phyloP scores from a whole-genome alignment of 768 basidiomycete species.

The Lepiota brunneoincarnata region DNA sequence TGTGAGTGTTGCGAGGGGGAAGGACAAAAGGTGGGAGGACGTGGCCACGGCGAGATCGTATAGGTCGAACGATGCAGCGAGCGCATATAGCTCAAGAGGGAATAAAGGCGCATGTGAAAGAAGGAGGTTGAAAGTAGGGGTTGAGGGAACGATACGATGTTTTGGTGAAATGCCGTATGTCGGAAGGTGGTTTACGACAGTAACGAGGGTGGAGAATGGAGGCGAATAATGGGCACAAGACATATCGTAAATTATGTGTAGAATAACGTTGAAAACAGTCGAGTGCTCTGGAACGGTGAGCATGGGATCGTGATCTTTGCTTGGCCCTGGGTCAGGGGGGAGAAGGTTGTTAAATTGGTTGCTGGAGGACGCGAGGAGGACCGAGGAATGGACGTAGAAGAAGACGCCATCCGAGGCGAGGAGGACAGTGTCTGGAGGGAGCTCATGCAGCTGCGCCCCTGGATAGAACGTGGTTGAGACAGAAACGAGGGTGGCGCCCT shows the following conservation, averaged over 20 bases:
- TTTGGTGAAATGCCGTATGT: constrained; percentile 59
- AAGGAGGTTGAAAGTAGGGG: constrained; percentile 57
- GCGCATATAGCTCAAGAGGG: constrained; percentile 71
- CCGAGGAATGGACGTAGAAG: constrained; percentile 73
- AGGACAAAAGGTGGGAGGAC: constrained; percentile 73
- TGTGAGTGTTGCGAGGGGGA: constrained; percentile 61
- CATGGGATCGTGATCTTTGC: constrained; percentile 49
- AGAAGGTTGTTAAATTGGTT: constrained; percentile 65
- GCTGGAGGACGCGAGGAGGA: constrained; percentile 56
- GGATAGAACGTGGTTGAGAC: constrained; percentile 85
- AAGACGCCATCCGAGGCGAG: constrained; percentile 77
- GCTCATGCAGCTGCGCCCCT: constrained; percentile 52
- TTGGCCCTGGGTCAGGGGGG: constrained; percentile 35
- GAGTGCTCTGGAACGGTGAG: constrained; percentile 61
- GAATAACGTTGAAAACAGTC: constrained; percentile 62
- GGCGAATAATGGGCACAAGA: constrained; percentile 77
- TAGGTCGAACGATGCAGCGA: constrained; percentile 65
- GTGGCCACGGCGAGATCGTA: constrained; percentile 73
- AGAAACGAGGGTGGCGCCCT: constrained; percentile 52
- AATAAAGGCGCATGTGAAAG: constrained; percentile 65
- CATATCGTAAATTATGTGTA: constrained; percentile 72
- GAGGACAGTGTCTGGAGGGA: constrained; percentile 62
- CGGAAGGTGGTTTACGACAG: constrained; percentile 54
- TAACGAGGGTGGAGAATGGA: constrained; percentile 52
- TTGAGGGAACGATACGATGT: constrained; percentile 43